Base-by-base conservation (phyloP, 257 asterid genomes). In the Hygrophila difformis region DNA sequence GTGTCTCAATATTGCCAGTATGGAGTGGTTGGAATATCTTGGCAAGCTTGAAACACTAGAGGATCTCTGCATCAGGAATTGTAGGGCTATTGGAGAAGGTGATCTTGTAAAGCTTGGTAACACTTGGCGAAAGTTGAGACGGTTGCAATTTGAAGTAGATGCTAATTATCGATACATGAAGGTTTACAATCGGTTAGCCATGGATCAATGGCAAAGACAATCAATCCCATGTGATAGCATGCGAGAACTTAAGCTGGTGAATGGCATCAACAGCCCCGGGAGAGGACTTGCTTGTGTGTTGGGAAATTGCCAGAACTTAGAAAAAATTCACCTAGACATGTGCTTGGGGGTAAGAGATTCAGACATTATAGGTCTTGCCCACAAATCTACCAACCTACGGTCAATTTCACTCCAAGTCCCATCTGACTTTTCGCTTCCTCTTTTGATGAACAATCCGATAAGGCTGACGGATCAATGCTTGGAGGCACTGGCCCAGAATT, bases 11-110 rank as follows among this genome's bases (percentile, higher is more conserved):
- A 70, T 87, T 40, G 60, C 63, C 33, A 73, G 75, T 18, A 67
- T 66, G 62, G 91, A 76, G 57, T 87, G 97, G 97, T 65, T 87
- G 23, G 94, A 87, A 61, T 75, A 87, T 77, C 73, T 87, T 10
- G 91, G 93, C 38, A 73, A 73, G 67, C 79, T 72, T 18, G 81
- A 68, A 62, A 77, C 64, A 23, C 77, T 87, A 18, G 85, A 77
- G 57, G 94, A 80, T 64, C 81, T 87, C 40, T 70, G 83, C 70
- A 78, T 87, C 47, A 76, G 71, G 70, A 83, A 80, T 40, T 87
- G 97, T 51, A 71, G 85, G 64, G 78, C 78, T 2, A 83, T 87
- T 35, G 93, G 91, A 42, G 97, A 83, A 62, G 91, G 92, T 13
- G 95, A 87, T 62, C 72, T 87, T 8, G 53, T 77, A 23, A 83